Conservation (phyloP, 345 rosid species). For the Salix exigua region DNA sequence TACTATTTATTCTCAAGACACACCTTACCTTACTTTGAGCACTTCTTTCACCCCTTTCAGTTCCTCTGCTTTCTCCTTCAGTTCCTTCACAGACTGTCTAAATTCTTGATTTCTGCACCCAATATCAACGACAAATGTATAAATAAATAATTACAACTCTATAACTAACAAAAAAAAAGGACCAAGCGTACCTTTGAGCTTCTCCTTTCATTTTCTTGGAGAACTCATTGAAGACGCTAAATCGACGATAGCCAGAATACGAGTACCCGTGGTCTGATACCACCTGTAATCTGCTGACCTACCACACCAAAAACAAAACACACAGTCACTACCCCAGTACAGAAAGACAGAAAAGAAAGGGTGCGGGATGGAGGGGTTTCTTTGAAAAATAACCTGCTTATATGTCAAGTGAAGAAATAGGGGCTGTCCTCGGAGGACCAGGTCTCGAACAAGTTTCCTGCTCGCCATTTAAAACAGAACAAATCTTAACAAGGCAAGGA, state of each 20-base stretch:
- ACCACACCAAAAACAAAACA: conserved; percentile 12
- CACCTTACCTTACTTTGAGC: conserved; percentile 65
- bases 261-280: conserved; percentile 31
- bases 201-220: conserved; percentile 74
- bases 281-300: conserved; percentile 48
- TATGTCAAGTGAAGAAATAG: conserved; percentile 32
- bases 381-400: conserved; percentile 42
- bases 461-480: conserved; percentile 49
- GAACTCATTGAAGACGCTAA: conserved; percentile 76
- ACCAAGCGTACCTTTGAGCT: conserved; percentile 44
- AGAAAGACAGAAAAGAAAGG: not conserved
- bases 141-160: not conserved
- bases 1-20: not conserved
- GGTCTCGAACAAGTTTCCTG: conserved; percentile 71
- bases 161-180: not conserved
- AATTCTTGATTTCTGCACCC: conserved; percentile 69
- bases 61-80: conserved; percentile 69
- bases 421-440: conserved; percentile 49
- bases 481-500: not conserved
- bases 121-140: not conserved
- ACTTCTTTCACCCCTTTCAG: conserved; percentile 67
- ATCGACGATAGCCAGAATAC: conserved; percentile 38
- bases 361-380: not conserved
- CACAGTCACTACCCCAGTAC: not conserved
- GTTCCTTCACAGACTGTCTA: conserved; percentile 65